Percentiles rank a stretch among this genome's conserved stretches.
phyloP scores from a whole-genome alignment of 1,139 yeast species.

The Sugiyamaella grinbergsii region DNA sequence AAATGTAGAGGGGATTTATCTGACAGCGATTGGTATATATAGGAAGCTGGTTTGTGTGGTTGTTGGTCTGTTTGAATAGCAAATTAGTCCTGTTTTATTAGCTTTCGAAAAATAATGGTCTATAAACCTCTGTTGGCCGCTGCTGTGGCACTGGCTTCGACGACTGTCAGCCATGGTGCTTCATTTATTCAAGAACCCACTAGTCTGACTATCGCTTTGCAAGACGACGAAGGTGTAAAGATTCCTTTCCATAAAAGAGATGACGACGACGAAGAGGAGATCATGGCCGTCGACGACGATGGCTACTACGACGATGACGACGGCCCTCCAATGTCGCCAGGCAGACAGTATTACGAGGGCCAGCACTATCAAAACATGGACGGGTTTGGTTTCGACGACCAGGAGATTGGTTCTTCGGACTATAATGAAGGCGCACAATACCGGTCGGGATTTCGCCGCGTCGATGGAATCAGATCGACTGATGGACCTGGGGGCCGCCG shows the following conservation, averaged over 20 bases:
- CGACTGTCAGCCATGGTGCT: conserved; percentile 10
- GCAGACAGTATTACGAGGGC: neutral
- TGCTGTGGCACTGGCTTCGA: conserved; percentile 7
- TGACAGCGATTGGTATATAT: neutral
- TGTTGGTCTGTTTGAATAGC: no score
- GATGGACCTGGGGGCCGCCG: neutral
- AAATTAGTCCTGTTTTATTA: no score
- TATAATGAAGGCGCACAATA: neutral
- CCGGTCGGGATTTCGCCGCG: conserved; percentile 5
- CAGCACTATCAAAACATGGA: conserved; percentile 1
- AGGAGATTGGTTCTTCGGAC: conserved; percentile 3
- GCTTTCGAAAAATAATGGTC: conserved; percentile 8
- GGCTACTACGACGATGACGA: neutral
- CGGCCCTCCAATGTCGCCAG: neutral
- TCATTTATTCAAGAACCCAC: neutral
- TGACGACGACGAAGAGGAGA: conserved; percentile 13
- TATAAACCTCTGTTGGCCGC: conserved; percentile 16
- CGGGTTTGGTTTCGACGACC: neutral
- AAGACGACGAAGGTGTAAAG: neutral
- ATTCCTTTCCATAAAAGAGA: conserved; percentile 9
- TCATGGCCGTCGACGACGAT: conserved; percentile 1
- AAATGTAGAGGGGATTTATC: neutral
- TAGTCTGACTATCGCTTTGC: neutral
- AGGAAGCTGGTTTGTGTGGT: no score
- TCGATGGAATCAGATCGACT: conserved; percentile 3